These are phyloP conservation scores for Silene coronaria DNA, from an alignment of 179 eudicot genomes.

Conservation along the genomic window DNA sequence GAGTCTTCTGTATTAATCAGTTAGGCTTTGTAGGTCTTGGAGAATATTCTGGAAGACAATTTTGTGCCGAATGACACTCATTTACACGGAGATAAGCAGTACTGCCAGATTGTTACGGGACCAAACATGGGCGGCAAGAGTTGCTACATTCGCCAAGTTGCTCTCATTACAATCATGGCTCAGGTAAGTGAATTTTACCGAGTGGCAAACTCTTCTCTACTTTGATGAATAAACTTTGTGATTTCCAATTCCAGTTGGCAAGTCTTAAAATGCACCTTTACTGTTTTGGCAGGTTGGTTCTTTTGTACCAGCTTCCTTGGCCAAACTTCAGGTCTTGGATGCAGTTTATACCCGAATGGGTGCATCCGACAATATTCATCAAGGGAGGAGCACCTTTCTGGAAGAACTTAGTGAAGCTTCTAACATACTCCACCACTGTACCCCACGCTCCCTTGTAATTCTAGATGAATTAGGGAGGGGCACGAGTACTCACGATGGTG, in stretches of 20 bases:
- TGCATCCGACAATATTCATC: slow-evolving; percentile 89
- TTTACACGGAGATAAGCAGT: slow-evolving; percentile 57
- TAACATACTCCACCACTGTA: slow-evolving; percentile 60
- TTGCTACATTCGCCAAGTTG: slow-evolving; percentile 98
- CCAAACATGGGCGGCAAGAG: slow-evolving; percentile 99
- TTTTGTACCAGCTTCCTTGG: slow-evolving; percentile 80
- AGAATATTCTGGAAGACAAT: slow-evolving; percentile 62
- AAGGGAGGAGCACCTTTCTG: slow-evolving; percentile 86
- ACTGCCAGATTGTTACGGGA: slow-evolving; percentile 88
- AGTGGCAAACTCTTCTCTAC: neutral
- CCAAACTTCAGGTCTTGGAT: slow-evolving; percentile 77
- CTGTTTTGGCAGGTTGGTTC: slow-evolving; percentile 70
- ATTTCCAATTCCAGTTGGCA: neutral
- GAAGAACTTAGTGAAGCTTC: slow-evolving; percentile 93
- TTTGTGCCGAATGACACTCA: slow-evolving; percentile 87
- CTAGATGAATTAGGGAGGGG: slow-evolving; percentile 96
- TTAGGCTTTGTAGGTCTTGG: slow-evolving; percentile 57
- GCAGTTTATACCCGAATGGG: slow-evolving; percentile 95
- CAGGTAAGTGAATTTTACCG: slow-evolving; percentile 45
- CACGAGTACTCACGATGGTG: slow-evolving; percentile 96
- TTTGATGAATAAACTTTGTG: too few relatives aligned
- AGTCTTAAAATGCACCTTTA: neutral
- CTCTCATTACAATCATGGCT: slow-evolving; percentile 82
- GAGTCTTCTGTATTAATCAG: neutral
- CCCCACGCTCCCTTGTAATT: slow-evolving; percentile 66